Evolutionary conservation across 139 green algal genomes (phyloP), one percentile per base, ranked within the genome.

Genomic region (Chlorella sp.): DNA sequence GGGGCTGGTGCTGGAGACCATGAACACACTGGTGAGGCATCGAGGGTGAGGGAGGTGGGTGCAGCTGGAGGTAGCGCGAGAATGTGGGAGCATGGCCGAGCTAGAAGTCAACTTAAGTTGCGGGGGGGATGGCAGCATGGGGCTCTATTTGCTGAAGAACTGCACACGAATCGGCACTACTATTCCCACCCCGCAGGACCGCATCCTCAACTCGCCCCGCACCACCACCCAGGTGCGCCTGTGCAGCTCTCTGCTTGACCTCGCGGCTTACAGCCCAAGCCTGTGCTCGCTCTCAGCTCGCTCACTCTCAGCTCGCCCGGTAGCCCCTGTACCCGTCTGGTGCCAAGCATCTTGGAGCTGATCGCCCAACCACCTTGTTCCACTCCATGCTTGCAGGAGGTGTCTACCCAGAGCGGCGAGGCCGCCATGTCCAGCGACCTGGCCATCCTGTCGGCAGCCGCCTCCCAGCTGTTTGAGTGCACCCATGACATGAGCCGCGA

Each of bases 391-490:
- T 17, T 82, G 79, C 75, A 92, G 87, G 87, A 93, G 23, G 55
- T 90, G 38, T 89, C 91, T 17, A 73, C 60, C 30, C 57, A 65
- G 26, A 89, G 80, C 25, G 60, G 56, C 11, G 71, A 71, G 34
- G 72, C 74, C 16, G 65, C 44, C n/a, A 60, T 87, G 51, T 84
- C 68, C 26, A 89, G 55, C 23, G 92, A 96, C 44, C 81, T 96
- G 26, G 55, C 87, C 44, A 90, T 96, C 56, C 85, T 96, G 36
- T 67, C 89, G 18, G 84, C 85, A 39, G 90, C 93, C 4, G 88
- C 92, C 21, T 90, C 89, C 71, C 89, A 94, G 83, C 78, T 97
- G 32, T 97, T 97, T 74, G 86, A 95, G 69, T 85, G 86, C 70
- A 95, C 87, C 5, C 26, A 64, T 23, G 56, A 82, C 60, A 95